Base-by-base conservation (phyloP, 192 early-diverging fungal species). In the Backusella westeae region DNA sequence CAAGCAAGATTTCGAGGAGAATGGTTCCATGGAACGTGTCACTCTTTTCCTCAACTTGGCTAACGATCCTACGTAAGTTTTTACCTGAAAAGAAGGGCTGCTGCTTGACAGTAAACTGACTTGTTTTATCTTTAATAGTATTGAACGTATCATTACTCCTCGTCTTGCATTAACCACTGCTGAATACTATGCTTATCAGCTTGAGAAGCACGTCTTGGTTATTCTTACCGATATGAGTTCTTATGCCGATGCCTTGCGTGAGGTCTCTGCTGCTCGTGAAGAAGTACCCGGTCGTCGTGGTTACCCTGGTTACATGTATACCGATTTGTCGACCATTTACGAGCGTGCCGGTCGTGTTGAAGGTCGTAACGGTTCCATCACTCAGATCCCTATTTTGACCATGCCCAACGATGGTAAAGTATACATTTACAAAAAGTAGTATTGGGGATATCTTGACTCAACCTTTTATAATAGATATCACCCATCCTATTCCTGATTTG, bases 271-370 rank as follows among this genome's bases (percentile, higher is more conserved):
- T 77, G 97, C 97, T 17, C 94, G 98, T 85, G 98, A 99, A 88
- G 98, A 99, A 89, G 98, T 99, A 4, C 98, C 98, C 9, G 98
- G 98, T 82, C 95, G 98, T 83, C 95, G 97, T 83, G 98, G 98
- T 79, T 99, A 99, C 87, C 98, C 98, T 12, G 98, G 98, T 87
- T 99, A 99, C 83, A 99, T 99, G 98, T 99, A 99, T 89, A 99
- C 98, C 12, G 98, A 99, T 92, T 91, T 99, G 87, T 96, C 98
- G 21, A 99, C 97, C 74, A 99, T 99, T 80, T 99, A 99, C 81
- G 98, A 99, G 87, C 93, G 98, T 81, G 98, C 97, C 12, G 98
- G 98, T 66, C 95, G 98, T 77, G 98, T 99, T 15, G 93, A 93
- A 67, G 98, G 98, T 71, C 88, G 98, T 71, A 98, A 97, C 85